Evolutionary conservation across 2,329 filamentous ascomycete genomes (phyloP), one percentile per base, ranked within the genome.

Genomic region (Kalaharituber pfeilii): DNA sequence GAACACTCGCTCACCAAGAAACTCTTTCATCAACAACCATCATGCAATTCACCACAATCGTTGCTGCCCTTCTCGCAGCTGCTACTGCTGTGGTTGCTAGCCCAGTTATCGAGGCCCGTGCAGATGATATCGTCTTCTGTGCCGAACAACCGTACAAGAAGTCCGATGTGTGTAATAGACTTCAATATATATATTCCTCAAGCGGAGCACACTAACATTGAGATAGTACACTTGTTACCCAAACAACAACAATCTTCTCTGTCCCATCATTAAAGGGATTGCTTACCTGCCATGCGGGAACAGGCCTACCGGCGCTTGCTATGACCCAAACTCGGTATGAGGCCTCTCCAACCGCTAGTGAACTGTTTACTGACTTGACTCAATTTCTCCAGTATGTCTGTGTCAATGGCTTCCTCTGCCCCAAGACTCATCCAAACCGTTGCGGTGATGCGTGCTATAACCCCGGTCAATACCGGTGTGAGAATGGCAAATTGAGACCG

Each of bases 201-300:
- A n/a, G n/a, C n/a, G n/a, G n/a, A n/a, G n/a, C n/a, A n/a, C n/a
- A n/a, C n/a, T n/a, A n/a, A n/a, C n/a, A n/a, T n/a, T n/a, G n/a
- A n/a, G n/a, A 13, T 36, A 60, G 59, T 61, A 61, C 56, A 61
- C 58, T 25, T 61, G 59, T 49, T 61, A 53, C 29, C 47, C 47
- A n/a, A 20, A 51, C 13, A 45, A 52, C 11, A 47, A 29, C 11
- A 51, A 50, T 15, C 36, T 56, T 42, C 54, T 61, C 39, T 61
- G 59, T 51, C 59, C 59, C 15, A 61, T 60, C 33, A 6, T 1
- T 1, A 4, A 2, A 4, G 57, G 57, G 1, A 39, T 59, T 20
- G 55, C 56, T 51, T 61, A 52, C 36, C 58, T 58, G 29, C 58
- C 53, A 4, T 61, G 59, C 13, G 50, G 53, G 2, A 20, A 20